Evolutionary conservation across 148 eudicot species (phyloP).

Genomic region (Dianthus caryophyllus): DNA sequence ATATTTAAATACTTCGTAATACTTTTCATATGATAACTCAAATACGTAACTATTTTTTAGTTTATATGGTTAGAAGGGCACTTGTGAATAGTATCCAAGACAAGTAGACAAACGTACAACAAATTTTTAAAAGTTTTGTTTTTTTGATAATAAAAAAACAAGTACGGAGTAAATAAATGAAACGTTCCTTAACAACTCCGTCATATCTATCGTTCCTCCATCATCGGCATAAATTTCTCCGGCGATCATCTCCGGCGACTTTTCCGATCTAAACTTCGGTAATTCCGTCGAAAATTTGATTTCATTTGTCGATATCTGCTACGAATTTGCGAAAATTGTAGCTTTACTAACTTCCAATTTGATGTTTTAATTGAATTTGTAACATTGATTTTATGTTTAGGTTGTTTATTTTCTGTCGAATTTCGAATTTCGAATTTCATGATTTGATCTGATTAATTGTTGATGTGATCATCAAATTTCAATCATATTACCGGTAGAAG

Average conservation of each 20-base stretch:
- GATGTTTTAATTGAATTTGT: neutral
- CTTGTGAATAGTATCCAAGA: no score
- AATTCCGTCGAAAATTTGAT: neutral
- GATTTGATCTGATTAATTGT: neutral
- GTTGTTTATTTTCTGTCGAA: neutral
- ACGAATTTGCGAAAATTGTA: neutral
- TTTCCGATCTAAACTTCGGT: neutral
- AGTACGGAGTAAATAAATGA: no score
- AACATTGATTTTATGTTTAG: neutral
- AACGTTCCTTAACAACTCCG: conserved; percentile 8
- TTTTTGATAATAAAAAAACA: no score
- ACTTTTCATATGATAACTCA: no score
- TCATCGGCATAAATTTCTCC: conserved; percentile 1
- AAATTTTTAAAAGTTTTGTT: no score
- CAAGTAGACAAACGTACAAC: no score
- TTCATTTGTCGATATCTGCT: neutral
- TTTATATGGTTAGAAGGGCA: no score
- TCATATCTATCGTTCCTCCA: neutral
- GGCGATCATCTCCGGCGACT: conserved; percentile 7
- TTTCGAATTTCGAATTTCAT: neutral
- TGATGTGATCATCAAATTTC: neutral
- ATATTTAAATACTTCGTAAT: no score
- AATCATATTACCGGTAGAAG: neutral
- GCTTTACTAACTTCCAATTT: neutral
- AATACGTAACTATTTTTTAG: no score